Base-by-base conservation (phyloP, 306 rosid species). In the Quercus berberidifolia region DNA sequence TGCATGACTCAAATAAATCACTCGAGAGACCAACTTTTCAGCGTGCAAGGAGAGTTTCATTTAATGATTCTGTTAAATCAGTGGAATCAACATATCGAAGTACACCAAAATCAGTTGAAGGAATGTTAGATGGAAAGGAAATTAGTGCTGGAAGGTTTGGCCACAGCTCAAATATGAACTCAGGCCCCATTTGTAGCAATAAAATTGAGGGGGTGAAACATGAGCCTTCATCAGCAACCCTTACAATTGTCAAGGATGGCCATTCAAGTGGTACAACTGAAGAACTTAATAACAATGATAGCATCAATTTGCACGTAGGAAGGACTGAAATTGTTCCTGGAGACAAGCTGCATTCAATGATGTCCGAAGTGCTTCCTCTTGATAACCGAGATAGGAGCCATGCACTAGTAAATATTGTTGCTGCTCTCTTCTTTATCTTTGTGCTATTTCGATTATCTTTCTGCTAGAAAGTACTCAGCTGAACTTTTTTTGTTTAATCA, bases 41-140 rank as follows among this genome's bases (percentile, higher is more conserved):
- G 15, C 76, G 74, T 58, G 30, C 8, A 30, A 83, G 83, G 56
- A 86, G 84, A 65, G 89, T 89, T 1, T 89, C 90, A 12, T 84
- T 86, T 70, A 76, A 75, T 38, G 90, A 83, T 74, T 78, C 86
- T 13, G 82, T 84, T 12, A 76, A 54, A 74, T 52, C 78, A 76
- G 21, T 65, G 71, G 49, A 65, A 18, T 72, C 76, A 69, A 19
- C 19, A 5, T 11, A 68, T 69, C 3, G 28, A 54, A 26, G 74
- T 38, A 59, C 38, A 63, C 4, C 78, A 55, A 79, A 80, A 51
- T 55, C 52, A 65, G 17, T 30, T 54, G 77, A 80, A 60, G 73
- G 35, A 26, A 79, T 69, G 51, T 35, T 70, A 1, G 58, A 80
- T 49, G 74, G 56, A 23, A 79, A 63, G 30, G 78, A 80, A 76